A percentile compares a stretch with the other conserved stretches of the same genome.
Conservation (phyloP, 306 rosid species). For the Citrullus colocynthis region DNA sequence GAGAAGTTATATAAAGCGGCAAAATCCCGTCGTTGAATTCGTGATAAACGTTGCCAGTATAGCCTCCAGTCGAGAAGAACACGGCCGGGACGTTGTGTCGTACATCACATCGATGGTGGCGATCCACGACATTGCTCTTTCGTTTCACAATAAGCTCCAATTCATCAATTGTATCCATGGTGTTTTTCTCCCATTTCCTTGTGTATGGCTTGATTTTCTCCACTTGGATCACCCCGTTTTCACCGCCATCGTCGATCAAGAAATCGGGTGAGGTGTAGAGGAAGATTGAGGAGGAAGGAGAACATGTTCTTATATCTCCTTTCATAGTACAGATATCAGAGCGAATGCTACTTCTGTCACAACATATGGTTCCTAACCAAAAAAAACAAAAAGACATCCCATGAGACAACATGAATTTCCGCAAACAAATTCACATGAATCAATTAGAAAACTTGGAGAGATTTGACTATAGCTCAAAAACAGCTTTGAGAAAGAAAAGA, state of each 20-base stretch:
- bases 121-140: slow-evolving; percentile 12
- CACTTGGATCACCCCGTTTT: slow-evolving; percentile 24
- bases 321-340: slow-evolving; percentile 79
- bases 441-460: not conserved
- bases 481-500: not conserved
- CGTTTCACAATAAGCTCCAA: slow-evolving; percentile 44
- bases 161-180: slow-evolving; percentile 67
- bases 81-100: slow-evolving; percentile 72
- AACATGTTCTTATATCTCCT: slow-evolving; percentile 73
- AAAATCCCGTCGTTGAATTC: slow-evolving; percentile 95
- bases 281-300: slow-evolving; percentile 55
- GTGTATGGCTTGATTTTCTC: slow-evolving; percentile 77
- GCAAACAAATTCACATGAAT: not conserved
- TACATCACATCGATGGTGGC: slow-evolving; percentile 42
- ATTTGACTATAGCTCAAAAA: not conserved
- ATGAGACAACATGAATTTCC: not conserved
- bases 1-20: slow-evolving; percentile 73
- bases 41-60: slow-evolving; percentile 86
- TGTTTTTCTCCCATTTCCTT: slow-evolving; percentile 80
- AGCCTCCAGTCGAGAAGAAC: slow-evolving; percentile 94
- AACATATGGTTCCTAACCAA: slow-evolving; percentile 58
- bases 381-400: not conserved
- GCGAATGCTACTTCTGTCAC: slow-evolving; percentile 69
- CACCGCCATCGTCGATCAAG: not conserved
- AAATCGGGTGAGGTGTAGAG: slow-evolving; percentile 36